These are phyloP conservation scores for Pascua sp. DNA, from an alignment of 1,284 basidiomycete genomes.

Conservation along the genomic window DNA sequence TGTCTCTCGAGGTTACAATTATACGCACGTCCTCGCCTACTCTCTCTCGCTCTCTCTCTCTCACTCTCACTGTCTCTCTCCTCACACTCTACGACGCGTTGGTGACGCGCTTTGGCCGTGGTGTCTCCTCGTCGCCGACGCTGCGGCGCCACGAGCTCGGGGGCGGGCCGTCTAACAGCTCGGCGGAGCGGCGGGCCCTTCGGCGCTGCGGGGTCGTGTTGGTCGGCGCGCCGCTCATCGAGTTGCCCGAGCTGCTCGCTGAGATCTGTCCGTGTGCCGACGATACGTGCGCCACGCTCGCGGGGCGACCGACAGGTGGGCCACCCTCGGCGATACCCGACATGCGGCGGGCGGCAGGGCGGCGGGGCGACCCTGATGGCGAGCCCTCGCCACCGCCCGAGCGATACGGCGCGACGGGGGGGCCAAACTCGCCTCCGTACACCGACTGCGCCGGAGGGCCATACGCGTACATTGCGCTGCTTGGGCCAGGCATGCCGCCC, in stretches of 20 bases:
- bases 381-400: slow-evolving; percentile 1
- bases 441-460: slow-evolving; percentile 34
- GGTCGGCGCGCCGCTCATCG: slow-evolving; percentile 1
- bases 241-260: not conserved
- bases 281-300: not conserved
- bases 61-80: no score
- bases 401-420: slow-evolving; percentile 19
- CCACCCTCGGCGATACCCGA: slow-evolving; percentile 4
- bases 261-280: not conserved
- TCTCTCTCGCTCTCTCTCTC: no score
- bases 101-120: slow-evolving; percentile 15
- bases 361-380: not conserved
- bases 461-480: slow-evolving; percentile 35
- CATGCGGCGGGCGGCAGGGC: slow-evolving; percentile 1
- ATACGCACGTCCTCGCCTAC: no score
- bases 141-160: slow-evolving; percentile 12
- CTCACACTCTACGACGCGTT: slow-evolving; percentile 8
- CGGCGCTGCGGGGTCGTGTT: slow-evolving; percentile 2
- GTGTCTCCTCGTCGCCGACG: slow-evolving; percentile 4
- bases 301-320: slow-evolving; percentile 2
- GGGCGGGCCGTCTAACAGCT: slow-evolving; percentile 7
- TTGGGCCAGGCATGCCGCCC: slow-evolving; percentile 7
- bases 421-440: slow-evolving; percentile 44
- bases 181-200: slow-evolving; percentile 4
- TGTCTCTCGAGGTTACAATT: no score